Base-by-base conservation (phyloP, 805 yeast species). In the Scheffersomyces ergatensis region DNA sequence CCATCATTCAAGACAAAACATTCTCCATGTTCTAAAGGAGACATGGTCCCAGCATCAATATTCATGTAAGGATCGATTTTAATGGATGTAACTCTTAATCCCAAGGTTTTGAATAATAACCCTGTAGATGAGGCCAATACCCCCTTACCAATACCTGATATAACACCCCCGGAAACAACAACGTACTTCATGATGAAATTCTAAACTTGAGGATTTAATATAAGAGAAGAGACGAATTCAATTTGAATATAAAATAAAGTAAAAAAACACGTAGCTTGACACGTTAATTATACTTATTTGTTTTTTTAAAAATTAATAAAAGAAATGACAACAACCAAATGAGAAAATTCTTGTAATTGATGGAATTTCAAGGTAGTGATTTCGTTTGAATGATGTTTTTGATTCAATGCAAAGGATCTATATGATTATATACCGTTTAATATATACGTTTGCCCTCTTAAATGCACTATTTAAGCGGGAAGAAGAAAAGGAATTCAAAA, bases 111-210 rank as follows among this genome's bases (percentile, higher is more conserved):
- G 67, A 93, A 78, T 49, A 93, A 67, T 69, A 93, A 81, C 46
- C 99, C 99, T 25, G 98, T 93, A 45, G 97, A 89, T 26, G 97
- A 89, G 46, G 99, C 99, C 44, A 85, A 76, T 48, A 93, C 99
- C 67, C 99, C 99, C 66, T 93, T 93, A 65, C 99, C 99, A 63
- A 93, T 93, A 71, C 99, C 99, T 56, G 96, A 87, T 54, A 93
- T 93, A 55, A 93, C 99, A 79, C 99, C 99, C 65, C 99, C 99
- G 44, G 98, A 90, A 35, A 93, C 99, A 58, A 93, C 95, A 58
- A 93, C 98, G 96, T 89, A 93, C 71, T 93, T 93, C 98, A 93
- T 92, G 41, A n/a, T n/a, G n/a, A n/a, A n/a, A n/a, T n/a, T n/a
- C 42, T 67, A 15, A 29, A 25, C n/a, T 25, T 29, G 15, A 5